Percentiles rank a stretch among this genome's conserved stretches.
These are phyloP conservation scores for Pichia phayaonensis DNA, from an alignment of 805 yeast species.

Conservation along the genomic window DNA sequence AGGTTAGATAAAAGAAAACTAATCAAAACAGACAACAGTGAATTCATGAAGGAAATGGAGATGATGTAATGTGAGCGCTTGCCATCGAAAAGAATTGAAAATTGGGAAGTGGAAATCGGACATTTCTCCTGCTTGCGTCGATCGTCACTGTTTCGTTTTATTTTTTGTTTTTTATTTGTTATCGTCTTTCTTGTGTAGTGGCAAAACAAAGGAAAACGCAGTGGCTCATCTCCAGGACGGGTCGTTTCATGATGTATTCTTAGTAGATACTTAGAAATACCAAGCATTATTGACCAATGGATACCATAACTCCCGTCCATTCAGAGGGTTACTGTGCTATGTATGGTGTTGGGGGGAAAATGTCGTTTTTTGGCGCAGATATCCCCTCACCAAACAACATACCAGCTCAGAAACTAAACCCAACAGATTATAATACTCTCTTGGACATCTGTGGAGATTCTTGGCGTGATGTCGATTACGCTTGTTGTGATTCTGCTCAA, in stretches of 20 bases:
- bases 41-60: neutral
- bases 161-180: too few relatives aligned
- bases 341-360: constrained; percentile 66
- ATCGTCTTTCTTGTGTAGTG: too few relatives aligned
- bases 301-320: constrained; percentile 19
- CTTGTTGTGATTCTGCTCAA: constrained; percentile 72
- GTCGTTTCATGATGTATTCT: too few relatives aligned
- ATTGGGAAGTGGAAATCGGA: neutral
- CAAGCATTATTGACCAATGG: neutral
- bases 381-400: constrained; percentile 69
- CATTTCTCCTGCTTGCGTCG: neutral
- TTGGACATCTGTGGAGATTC: constrained; percentile 64
- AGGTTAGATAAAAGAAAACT: too few relatives aligned
- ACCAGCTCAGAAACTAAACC: constrained; percentile 40
- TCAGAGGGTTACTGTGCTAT: constrained; percentile 44
- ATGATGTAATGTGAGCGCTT: neutral
- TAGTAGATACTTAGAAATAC: too few relatives aligned
- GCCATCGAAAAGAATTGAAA: neutral
- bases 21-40: neutral
- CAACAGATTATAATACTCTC: constrained; percentile 38
- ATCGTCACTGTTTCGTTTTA: neutral
- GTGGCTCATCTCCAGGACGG: neutral
- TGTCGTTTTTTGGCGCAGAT: constrained; percentile 65
- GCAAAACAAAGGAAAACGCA: neutral
- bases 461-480: constrained; percentile 40